Evolutionary conservation across 257 asterid genomes (phyloP).

Genomic region (Jasminum sambac): DNA sequence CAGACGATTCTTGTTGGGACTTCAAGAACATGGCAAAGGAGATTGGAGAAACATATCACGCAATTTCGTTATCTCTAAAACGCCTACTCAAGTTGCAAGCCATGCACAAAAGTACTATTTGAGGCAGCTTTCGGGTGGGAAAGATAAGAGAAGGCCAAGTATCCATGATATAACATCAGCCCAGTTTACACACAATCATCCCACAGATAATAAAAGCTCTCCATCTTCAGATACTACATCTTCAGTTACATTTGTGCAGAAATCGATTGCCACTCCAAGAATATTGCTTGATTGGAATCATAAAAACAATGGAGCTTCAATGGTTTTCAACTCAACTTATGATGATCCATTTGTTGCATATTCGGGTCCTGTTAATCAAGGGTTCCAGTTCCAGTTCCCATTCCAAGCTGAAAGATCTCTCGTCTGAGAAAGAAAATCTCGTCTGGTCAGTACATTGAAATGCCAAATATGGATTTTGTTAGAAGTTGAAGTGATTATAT

Average conservation of each 20-base stretch:
- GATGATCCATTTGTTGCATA: constrained; percentile 22
- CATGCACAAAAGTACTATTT: constrained; percentile 86
- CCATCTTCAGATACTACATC: constrained; percentile 16
- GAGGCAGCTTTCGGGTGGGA: constrained; percentile 62
- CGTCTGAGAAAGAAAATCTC: constrained; percentile 8
- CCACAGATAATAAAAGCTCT: constrained; percentile 26
- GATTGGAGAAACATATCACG: constrained; percentile 82
- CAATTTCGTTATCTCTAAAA: constrained; percentile 68
- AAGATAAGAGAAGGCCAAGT: constrained; percentile 78
- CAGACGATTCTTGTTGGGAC: constrained; percentile 72
- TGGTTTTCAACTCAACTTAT: constrained; percentile 34
- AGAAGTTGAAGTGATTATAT: neutral
- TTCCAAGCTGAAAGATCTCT: constrained; percentile 22
- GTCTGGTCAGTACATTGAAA: constrained; percentile 9
- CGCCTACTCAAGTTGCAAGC: constrained; percentile 90
- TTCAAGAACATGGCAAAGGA: constrained; percentile 70
- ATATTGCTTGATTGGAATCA: constrained; percentile 39
- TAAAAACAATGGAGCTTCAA: constrained; percentile 36
- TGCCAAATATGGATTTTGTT: constrained; percentile 6
- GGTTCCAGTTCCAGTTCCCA: constrained; percentile 15
- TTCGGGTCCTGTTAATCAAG: constrained; percentile 25
- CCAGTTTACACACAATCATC: constrained; percentile 26
- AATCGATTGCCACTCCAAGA: constrained; percentile 29
- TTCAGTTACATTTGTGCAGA: constrained; percentile 24
- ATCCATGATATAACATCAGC: constrained; percentile 75